Conservation (phyloP, 2,329 filamentous ascomycete genomes). For the Alternaria gaisen region DNA sequence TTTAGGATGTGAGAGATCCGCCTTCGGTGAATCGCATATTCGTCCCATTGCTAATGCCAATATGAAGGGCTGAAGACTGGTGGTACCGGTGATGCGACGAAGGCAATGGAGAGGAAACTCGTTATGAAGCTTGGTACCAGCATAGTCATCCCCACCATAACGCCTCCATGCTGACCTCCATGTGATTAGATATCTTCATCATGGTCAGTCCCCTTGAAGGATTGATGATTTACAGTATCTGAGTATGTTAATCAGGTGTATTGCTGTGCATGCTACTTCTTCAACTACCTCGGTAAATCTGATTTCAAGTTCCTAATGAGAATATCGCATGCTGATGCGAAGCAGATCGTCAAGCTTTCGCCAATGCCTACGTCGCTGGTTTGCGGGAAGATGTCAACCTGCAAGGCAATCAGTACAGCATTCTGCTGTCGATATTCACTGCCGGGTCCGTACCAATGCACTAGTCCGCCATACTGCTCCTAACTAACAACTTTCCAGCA, state of each 20-base stretch:
- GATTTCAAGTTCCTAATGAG: background rate
- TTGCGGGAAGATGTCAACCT: slow-evolving; percentile 33
- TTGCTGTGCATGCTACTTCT: slow-evolving; percentile 38
- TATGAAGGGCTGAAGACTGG: background rate
- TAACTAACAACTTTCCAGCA: slow-evolving; percentile 10
- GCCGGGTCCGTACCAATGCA: slow-evolving; percentile 23
- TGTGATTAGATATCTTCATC: slow-evolving; percentile 5
- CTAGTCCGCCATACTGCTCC: background rate
- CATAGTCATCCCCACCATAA: background rate
- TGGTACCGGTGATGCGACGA: background rate
- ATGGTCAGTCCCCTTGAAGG: slow-evolving; percentile 1
- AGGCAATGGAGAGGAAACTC: slow-evolving; percentile 11
- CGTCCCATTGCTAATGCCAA: background rate
- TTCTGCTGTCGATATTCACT: slow-evolving; percentile 34
- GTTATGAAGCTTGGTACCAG: slow-evolving; percentile 13
- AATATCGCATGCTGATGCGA: background rate
- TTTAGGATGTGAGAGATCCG: background rate
- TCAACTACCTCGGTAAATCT: slow-evolving; percentile 38
- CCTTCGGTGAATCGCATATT: background rate
- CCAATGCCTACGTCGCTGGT: slow-evolving; percentile 38
- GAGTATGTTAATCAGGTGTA: slow-evolving; percentile 20
- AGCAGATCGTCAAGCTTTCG: slow-evolving; percentile 32
- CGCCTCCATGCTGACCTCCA: background rate
- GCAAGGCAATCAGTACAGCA: slow-evolving; percentile 35
- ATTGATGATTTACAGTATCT: background rate